A percentile compares a stretch with the other conserved stretches of the same genome.
Evolutionary conservation across 192 early-diverging fungal species (phyloP).

Genomic region (Phycomyces blakesleeanus): DNA sequence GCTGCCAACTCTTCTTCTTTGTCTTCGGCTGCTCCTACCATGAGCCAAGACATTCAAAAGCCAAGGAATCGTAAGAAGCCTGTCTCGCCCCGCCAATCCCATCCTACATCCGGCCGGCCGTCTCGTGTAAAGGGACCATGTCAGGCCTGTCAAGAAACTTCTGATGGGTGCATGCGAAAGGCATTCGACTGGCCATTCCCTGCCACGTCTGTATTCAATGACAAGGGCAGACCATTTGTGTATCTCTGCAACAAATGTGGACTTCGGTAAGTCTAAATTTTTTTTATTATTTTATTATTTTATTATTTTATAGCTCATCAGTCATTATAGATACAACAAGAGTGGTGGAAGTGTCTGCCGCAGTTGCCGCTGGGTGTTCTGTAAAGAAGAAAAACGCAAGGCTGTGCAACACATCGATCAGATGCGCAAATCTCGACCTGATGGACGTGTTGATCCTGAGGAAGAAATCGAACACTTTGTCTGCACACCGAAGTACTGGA

Average conservation of each 20-base stretch:
- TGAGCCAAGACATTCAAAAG: neutral
- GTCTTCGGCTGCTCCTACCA: neutral
- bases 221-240: conserved; percentile 33
- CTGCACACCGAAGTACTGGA: conserved; percentile 37
- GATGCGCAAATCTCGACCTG: conserved; percentile 21
- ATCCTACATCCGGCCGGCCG: conserved; percentile 14
- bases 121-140: conserved; percentile 32
- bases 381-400: conserved; percentile 39
- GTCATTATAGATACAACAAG: conserved; percentile 35
- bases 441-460: conserved; percentile 14
- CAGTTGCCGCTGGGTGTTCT: conserved; percentile 35
- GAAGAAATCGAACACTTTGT: conserved; percentile 34
- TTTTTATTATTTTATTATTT: neutral
- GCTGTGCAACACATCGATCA: conserved; percentile 29
- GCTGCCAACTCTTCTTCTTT: too few species aligned
- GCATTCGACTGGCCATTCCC: conserved; percentile 38
- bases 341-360: conserved; percentile 31
- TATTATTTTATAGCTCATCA: conserved; percentile 1
- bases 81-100: neutral
- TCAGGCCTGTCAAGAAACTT: conserved; percentile 31
- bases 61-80: neutral
- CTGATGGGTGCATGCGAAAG: conserved; percentile 39
- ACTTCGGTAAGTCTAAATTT: conserved; percentile 29
- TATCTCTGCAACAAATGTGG: conserved; percentile 43
- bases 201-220: conserved; percentile 18